Evolutionary conservation across 805 yeast species (phyloP).

Genomic region (Starmerella gropengiesseri): DNA sequence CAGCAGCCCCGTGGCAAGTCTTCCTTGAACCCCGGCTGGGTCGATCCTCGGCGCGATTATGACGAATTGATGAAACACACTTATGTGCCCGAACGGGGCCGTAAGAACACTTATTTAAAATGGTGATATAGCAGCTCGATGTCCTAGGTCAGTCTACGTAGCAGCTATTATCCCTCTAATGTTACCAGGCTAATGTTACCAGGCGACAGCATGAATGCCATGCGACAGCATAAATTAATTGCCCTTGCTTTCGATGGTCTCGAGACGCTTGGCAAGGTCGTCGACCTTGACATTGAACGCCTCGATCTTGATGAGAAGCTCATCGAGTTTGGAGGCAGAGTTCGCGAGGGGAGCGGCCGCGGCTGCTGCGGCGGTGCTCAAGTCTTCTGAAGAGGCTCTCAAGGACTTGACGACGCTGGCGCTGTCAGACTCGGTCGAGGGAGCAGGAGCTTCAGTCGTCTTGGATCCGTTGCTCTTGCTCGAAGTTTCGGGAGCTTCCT

Average conservation of each 20-base stretch:
- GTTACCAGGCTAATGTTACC: no score
- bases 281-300: constrained; percentile 18
- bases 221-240: neutral
- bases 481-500: constrained; percentile 4
- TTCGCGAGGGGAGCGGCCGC: neutral
- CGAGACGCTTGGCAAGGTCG: constrained; percentile 16
- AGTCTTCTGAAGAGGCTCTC: neutral
- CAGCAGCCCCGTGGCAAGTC: constrained; percentile 10
- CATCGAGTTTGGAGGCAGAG: constrained; percentile 18
- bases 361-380: constrained; percentile 4
- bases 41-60: constrained; percentile 15
- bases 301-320: constrained; percentile 18
- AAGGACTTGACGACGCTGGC: neutral
- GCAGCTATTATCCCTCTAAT: no score
- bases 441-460: no score
- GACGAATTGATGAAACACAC: constrained; percentile 21
- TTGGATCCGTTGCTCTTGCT: no score
- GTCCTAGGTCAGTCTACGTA: neutral
- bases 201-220: no score
- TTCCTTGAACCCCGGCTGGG: constrained; percentile 21
- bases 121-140: neutral
- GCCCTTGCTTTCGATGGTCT: constrained; percentile 13
- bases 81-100: constrained; percentile 21
- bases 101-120: constrained; percentile 17
- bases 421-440: no score